A percentile compares a stretch with the other conserved stretches of the same genome.
Conservation (phyloP, 371 early-diverging fungal species). For the Mucor sp. region DNA sequence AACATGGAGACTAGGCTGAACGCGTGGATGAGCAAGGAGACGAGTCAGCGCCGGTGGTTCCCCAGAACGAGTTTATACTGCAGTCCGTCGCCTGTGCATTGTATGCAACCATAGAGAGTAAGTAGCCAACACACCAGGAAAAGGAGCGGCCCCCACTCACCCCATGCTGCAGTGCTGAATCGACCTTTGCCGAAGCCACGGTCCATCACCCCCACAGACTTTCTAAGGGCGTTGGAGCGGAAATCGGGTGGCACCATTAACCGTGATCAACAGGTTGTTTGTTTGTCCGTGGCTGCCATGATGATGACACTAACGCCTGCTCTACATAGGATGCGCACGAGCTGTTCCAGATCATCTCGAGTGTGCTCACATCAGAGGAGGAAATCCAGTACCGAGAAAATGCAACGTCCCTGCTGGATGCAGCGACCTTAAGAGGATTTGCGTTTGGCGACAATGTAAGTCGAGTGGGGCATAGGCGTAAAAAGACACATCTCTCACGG, state of each 20-base stretch:
- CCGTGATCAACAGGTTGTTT: conserved; percentile 42
- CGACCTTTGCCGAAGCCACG: conserved; percentile 43
- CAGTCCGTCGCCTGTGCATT: conserved; percentile 54
- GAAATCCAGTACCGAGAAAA: conserved; percentile 43
- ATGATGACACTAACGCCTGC: background rate
- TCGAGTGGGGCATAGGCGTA: background rate
- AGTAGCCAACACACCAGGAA: no score
- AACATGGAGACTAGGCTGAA: conserved; percentile 35
- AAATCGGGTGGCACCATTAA: conserved; percentile 48
- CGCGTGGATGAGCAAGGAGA: conserved; percentile 56
- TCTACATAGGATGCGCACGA: conserved; percentile 89
- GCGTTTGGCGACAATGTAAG: conserved; percentile 22
- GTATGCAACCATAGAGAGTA: conserved; percentile 55
- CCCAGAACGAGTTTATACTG: conserved; percentile 45
- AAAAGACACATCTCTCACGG: background rate
- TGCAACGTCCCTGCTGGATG: conserved; percentile 46
- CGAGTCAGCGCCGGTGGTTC: conserved; percentile 35
- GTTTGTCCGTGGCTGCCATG: background rate
- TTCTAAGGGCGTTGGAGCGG: conserved; percentile 41
- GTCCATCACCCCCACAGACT: conserved; percentile 42
- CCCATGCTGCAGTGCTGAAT: conserved; percentile 38
- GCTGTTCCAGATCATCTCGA: conserved; percentile 85
- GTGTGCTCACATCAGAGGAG: conserved; percentile 77
- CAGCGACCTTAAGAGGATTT: conserved; percentile 28
- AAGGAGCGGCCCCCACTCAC: no score